These are phyloP conservation scores for Erysimum cheiranthoides DNA, from an alignment of 345 rosid genomes.

Conservation along the genomic window DNA sequence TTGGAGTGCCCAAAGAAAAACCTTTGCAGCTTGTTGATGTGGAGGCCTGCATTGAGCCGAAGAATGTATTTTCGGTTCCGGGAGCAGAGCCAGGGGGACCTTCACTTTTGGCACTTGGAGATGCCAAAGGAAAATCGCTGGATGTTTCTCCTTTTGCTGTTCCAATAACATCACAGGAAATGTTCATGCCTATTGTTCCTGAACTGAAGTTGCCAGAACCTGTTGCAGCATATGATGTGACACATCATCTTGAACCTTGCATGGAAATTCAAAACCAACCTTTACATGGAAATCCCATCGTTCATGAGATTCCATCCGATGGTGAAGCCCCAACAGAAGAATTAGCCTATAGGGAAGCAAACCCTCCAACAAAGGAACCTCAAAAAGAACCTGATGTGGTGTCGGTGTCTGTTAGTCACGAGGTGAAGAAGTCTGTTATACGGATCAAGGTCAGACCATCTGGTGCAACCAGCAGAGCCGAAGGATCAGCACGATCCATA, in stretches of 20 bases:
- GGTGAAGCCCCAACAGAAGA: conserved; percentile 48
- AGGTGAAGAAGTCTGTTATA: conserved; percentile 61
- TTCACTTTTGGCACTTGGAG: conserved; percentile 37
- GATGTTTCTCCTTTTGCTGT: conserved; percentile 40
- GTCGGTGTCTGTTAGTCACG: conserved; percentile 61
- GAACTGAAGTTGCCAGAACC: conserved; percentile 36
- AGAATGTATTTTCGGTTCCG: conserved; percentile 55
- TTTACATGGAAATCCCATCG: conserved; percentile 43
- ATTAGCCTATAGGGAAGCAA: conserved; percentile 50
- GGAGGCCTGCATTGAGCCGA: conserved; percentile 68
- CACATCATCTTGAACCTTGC: conserved; percentile 53
- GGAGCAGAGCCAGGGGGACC: conserved; percentile 49
- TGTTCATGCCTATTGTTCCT: conserved; percentile 36
- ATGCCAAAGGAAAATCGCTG: conserved; percentile 36
- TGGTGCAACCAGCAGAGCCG: conserved; percentile 72
- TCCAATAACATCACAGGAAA: conserved; percentile 39
- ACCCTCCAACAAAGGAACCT: conserved; percentile 42
- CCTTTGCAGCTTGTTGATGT: conserved; percentile 56
- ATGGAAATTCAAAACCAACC: conserved; percentile 45
- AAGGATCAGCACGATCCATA: conserved; percentile 67
- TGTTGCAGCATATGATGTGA: conserved; percentile 54
- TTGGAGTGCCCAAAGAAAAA: conserved; percentile 85
- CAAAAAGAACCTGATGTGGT: conserved; percentile 41
- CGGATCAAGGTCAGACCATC: conserved; percentile 78
- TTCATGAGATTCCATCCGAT: conserved; percentile 59